Conservation (phyloP, 805 yeast genomes). For the Yarrowia sp. region DNA sequence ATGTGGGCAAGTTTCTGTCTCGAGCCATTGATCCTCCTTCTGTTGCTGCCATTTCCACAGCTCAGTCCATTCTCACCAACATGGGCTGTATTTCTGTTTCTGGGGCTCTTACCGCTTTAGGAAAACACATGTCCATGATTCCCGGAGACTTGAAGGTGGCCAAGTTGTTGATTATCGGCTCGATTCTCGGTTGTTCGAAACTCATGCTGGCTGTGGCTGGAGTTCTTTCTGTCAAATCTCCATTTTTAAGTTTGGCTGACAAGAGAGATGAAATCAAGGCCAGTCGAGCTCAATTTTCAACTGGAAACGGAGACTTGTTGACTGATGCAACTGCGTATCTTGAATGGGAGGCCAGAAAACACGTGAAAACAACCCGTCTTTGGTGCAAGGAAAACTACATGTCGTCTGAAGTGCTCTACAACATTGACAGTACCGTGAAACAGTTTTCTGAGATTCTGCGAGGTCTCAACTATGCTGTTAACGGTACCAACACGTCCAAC, state of each 20-base stretch:
- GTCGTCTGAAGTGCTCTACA: constrained; percentile 63
- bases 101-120: constrained; percentile 65
- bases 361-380: constrained; percentile 37
- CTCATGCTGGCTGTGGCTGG: constrained; percentile 78
- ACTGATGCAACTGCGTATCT: constrained; percentile 60
- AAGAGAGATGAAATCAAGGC: constrained; percentile 60
- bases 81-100: constrained; percentile 65
- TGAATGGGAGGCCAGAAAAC: constrained; percentile 44
- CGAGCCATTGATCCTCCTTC: constrained; percentile 83
- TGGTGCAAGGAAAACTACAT: constrained; percentile 57
- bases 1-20: constrained; percentile 65
- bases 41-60: constrained; percentile 47
- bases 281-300: constrained; percentile 33
- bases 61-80: constrained; percentile 53
- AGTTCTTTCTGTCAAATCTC: constrained; percentile 66
- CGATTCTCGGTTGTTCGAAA: constrained; percentile 79
- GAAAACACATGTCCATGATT: constrained; percentile 70
- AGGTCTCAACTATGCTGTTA: constrained; percentile 38
- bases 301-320: constrained; percentile 70
- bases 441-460: constrained; percentile 69
- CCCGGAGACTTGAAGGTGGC: constrained; percentile 86
- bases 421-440: constrained; percentile 62
- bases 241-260: constrained; percentile 63
- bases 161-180: constrained; percentile 71
- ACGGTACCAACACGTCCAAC: constrained; percentile 50